Evolutionary conservation across 306 rosid species (phyloP).

Genomic region (Senna tora): DNA sequence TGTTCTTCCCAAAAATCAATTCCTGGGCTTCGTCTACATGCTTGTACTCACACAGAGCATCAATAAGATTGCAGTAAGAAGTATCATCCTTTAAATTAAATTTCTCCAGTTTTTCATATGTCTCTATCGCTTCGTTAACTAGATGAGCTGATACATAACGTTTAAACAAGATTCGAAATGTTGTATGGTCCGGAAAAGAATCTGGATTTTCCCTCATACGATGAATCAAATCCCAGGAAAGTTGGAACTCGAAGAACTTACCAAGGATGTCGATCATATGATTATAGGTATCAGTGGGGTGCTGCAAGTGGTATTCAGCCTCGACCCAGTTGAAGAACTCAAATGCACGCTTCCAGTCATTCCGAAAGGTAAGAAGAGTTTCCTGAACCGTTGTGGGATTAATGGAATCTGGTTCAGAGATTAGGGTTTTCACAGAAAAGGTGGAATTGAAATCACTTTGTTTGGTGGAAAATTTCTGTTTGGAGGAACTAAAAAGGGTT

Average conservation of each 20-base stretch:
- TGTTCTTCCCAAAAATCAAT: constrained; percentile 52
- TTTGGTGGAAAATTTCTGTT: not conserved
- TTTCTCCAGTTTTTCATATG: constrained; percentile 56
- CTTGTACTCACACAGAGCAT: constrained; percentile 79
- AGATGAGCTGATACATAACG: constrained; percentile 74
- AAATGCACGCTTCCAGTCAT: constrained; percentile 81
- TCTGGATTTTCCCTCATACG: constrained; percentile 58
- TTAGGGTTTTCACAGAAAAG: not conserved
- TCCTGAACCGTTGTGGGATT: constrained; percentile 47
- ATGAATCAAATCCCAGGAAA: constrained; percentile 61
- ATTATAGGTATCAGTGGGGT: constrained; percentile 73
- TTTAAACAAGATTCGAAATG: constrained; percentile 78
- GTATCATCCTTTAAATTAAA: constrained; percentile 73
- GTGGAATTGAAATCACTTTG: not conserved
- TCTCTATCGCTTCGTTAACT: constrained; percentile 62
- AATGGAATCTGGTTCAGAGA: not conserved
- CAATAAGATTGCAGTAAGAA: constrained; percentile 66
- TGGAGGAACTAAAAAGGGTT: constrained; percentile 25
- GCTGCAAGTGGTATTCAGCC: constrained; percentile 45
- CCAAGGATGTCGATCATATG: constrained; percentile 74
- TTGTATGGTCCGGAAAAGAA: constrained; percentile 67
- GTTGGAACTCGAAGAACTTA: constrained; percentile 78
- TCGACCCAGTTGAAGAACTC: constrained; percentile 84
- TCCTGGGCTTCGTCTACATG: constrained; percentile 86
- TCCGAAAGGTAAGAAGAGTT: constrained; percentile 66